phyloP scores from a whole-genome alignment of 495 filamentous ascomycete genomes.

The Podospora tetraspora region DNA sequence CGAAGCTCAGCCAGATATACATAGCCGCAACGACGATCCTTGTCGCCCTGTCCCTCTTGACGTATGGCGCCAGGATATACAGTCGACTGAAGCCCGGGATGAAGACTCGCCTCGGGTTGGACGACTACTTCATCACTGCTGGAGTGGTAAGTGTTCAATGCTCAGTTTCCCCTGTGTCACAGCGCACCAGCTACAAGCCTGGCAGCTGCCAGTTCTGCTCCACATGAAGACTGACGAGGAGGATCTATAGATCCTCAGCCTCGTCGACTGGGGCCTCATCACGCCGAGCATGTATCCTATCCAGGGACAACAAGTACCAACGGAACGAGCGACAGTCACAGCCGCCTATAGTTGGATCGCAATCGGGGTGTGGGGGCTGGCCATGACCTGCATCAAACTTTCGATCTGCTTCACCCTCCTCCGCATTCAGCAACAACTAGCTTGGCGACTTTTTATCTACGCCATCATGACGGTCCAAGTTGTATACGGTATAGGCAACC shows the following conservation, averaged over 20 bases:
- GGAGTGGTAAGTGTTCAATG: too few species aligned
- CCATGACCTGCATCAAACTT: conserved; percentile 29
- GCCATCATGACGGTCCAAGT: conserved; percentile 44
- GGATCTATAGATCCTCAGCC: conserved; percentile 14
- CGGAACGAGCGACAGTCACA: not conserved
- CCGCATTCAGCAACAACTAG: conserved; percentile 33
- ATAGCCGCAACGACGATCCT: conserved; percentile 19
- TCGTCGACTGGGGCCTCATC: conserved; percentile 23
- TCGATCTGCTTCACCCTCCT: conserved; percentile 27
- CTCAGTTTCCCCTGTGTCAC: too few species aligned
- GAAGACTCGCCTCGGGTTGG: conserved; percentile 21
- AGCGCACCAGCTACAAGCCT: too few species aligned
- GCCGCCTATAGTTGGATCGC: conserved; percentile 23
- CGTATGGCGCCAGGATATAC: conserved; percentile 22
- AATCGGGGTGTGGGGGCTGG: conserved; percentile 25
- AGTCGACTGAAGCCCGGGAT: conserved; percentile 22
- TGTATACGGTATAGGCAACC: conserved; percentile 48
- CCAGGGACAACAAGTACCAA: not conserved
- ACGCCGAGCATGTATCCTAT: conserved; percentile 14
- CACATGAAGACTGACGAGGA: not conserved
- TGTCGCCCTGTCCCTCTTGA: conserved; percentile 16
- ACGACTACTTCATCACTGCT: conserved; percentile 22
- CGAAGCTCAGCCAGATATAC: conserved; percentile 19
- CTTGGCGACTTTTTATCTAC: conserved; percentile 49
- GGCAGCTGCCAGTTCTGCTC: not conserved